Conservation (phyloP, 495 filamentous ascomycete species). For the Letharia columbiana region DNA sequence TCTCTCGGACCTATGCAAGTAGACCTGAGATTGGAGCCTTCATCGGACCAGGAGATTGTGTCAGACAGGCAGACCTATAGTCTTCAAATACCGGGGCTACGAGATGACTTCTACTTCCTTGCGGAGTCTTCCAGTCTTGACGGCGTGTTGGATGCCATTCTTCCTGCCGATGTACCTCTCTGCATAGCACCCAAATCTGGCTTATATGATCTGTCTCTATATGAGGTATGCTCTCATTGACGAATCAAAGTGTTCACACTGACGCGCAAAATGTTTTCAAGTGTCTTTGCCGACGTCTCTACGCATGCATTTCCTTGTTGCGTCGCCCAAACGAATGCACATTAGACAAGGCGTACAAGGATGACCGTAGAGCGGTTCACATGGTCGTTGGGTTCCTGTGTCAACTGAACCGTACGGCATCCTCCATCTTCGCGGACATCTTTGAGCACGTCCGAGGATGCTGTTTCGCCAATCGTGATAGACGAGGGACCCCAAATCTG, state of each 20-base stretch:
- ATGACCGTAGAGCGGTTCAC: background rate
- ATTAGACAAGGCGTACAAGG: background rate
- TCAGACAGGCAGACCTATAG: background rate
- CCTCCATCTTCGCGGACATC: background rate
- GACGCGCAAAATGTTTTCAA: background rate
- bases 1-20: background rate
- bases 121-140: background rate
- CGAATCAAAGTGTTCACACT: background rate
- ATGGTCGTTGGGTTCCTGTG: background rate
- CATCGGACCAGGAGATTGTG: background rate
- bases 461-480: constrained; percentile 6
- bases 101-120: background rate
- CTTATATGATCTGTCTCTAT: background rate
- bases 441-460: background rate
- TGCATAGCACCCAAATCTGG: background rate
- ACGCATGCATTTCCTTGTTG: constrained; percentile 2
- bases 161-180: background rate
- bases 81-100: background rate
- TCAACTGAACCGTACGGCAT: constrained; percentile 1
- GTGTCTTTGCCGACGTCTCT: constrained; percentile 7
- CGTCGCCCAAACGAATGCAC: constrained; percentile 1
- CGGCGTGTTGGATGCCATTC: background rate
- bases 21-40: background rate
- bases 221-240: constrained; percentile 2
- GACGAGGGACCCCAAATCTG: constrained; percentile 2